phyloP scores from a whole-genome alignment of 1,284 basidiomycete species.

The Chalciporus piperatoides region DNA sequence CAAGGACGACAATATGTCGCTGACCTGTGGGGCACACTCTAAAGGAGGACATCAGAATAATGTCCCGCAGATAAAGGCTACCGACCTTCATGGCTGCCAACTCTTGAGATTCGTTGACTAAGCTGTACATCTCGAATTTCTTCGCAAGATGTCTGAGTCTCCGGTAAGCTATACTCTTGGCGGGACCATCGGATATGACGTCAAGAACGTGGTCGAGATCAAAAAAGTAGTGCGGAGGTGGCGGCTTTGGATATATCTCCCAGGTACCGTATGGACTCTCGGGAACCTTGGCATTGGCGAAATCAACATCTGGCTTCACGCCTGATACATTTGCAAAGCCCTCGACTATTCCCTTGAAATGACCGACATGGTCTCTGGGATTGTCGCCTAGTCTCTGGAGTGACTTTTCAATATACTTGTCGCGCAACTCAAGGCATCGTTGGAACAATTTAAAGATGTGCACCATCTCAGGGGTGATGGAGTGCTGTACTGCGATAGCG shows the following conservation, averaged over 20 bases:
- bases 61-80: conserved; percentile 2
- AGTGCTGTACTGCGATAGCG: conserved; percentile 33
- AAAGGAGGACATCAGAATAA: conserved; percentile 18
- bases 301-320: conserved; percentile 57
- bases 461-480: conserved; percentile 50
- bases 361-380: conserved; percentile 82
- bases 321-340: conserved; percentile 63
- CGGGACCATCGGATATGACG: conserved; percentile 90
- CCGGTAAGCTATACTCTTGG: conserved; percentile 94
- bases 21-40: conserved; percentile 51
- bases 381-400: conserved; percentile 89
- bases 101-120: conserved; percentile 95
- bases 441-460: conserved; percentile 63
- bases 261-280: conserved; percentile 53
- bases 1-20: conserved; percentile 6
- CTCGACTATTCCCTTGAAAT: conserved; percentile 60
- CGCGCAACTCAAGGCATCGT: conserved; percentile 80
- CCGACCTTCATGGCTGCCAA: conserved; percentile 92
- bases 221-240: conserved; percentile 91
- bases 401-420: conserved; percentile 88
- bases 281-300: conserved; percentile 30
- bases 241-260: conserved; percentile 88
- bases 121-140: conserved; percentile 93
- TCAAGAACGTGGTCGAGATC: conserved; percentile 90
- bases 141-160: conserved; percentile 91